Conservation (phyloP, 129 eudicot genomes). For the Tanacetum coccineum region DNA sequence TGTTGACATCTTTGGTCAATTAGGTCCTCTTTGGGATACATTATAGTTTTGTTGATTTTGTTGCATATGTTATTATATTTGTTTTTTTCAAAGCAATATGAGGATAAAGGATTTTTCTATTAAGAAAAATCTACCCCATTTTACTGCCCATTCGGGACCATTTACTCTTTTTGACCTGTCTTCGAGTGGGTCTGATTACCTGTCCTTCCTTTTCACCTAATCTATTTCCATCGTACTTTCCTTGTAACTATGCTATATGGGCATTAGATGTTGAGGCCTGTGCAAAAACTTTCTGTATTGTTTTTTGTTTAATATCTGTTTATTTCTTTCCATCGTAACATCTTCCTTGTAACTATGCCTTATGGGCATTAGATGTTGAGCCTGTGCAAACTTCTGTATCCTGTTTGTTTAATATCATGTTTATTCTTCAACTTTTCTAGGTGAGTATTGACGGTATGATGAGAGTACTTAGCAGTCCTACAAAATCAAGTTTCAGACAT, state of each 20-base stretch:
- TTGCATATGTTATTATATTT: no score
- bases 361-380: background rate
- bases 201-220: background rate
- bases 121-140: no score
- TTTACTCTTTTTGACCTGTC: background rate
- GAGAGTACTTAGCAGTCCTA: conserved; percentile 19
- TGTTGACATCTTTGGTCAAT: no score
- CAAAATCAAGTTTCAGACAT: conserved; percentile 27
- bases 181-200: no score
- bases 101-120: no score
- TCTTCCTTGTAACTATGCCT: background rate
- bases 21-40: no score
- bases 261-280: background rate
- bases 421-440: conserved; percentile 16
- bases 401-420: background rate
- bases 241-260: background rate
- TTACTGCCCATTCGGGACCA: background rate
- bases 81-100: no score
- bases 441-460: conserved; percentile 29
- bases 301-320: background rate
- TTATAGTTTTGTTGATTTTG: no score
- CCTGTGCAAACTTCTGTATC: background rate
- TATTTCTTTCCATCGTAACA: background rate
- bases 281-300: background rate
- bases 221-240: background rate